Evolutionary conservation across 2,329 filamentous ascomycete genomes (phyloP).

Genomic region (Xylariaceae sp.): DNA sequence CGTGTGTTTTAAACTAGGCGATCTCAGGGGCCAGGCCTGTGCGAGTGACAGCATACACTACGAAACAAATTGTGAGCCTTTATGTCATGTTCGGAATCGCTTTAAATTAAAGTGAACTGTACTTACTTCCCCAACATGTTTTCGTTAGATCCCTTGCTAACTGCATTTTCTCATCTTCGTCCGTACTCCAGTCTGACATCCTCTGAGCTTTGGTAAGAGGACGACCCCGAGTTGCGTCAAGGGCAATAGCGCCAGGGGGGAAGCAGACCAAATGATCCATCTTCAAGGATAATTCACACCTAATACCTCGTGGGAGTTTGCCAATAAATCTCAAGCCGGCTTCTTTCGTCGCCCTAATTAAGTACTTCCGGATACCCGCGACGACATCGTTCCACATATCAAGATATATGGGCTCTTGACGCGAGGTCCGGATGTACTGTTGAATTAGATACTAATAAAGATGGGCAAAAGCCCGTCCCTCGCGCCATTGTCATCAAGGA

Average conservation of each 20-base stretch:
- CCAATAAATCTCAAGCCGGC: conserved; percentile 82
- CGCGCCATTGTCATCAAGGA: conserved; percentile 78
- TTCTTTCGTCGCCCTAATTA: conserved; percentile 82
- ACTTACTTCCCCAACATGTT: conserved; percentile 81
- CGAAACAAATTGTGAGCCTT: not conserved
- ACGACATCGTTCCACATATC: conserved; percentile 91
- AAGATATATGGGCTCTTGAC: conserved; percentile 80
- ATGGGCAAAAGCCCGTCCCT: conserved; percentile 87
- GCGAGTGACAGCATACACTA: conserved; percentile 78
- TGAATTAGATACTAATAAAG: conserved; percentile 96
- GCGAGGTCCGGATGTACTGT: conserved; percentile 89
- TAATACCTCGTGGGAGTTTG: conserved; percentile 78
- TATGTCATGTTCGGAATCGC: not conserved
- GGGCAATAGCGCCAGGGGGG: conserved; percentile 89
- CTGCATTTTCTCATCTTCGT: conserved; percentile 82
- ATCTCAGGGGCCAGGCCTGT: conserved; percentile 92
- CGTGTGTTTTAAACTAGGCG: conserved; percentile 77
- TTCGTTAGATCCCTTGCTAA: conserved; percentile 89
- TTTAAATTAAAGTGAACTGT: not conserved
- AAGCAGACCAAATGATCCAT: conserved; percentile 98
- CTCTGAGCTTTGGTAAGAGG: conserved; percentile 75
- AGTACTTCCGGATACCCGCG: conserved; percentile 81
- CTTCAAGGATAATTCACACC: conserved; percentile 73
- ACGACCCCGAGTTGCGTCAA: conserved; percentile 79
- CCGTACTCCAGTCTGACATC: conserved; percentile 70